phyloP scores from a whole-genome alignment of 2,329 filamentous ascomycete species.

The Lanzia echinophila region DNA sequence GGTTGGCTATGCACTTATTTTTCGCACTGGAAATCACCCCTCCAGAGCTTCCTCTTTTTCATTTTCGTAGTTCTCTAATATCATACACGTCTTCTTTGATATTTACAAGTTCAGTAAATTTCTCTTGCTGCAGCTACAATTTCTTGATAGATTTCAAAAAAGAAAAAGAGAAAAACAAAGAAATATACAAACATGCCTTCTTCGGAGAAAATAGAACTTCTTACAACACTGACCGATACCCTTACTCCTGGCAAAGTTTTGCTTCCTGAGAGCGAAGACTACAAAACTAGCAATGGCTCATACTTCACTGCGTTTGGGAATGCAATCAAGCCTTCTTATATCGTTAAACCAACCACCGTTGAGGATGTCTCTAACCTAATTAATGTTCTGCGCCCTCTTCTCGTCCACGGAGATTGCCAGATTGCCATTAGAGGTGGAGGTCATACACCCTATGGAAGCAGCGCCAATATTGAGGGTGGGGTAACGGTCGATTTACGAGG shows the following conservation, averaged over 20 bases:
- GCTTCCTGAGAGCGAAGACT: background rate
- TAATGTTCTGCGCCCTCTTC: background rate
- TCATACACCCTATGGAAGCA: conserved; percentile 33
- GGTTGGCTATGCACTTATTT: background rate
- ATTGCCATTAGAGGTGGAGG: conserved; percentile 41
- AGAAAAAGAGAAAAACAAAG: too few species aligned
- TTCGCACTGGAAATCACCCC: background rate
- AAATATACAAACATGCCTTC: background rate
- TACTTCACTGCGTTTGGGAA: background rate
- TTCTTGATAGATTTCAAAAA: background rate
- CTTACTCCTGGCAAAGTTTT: background rate
- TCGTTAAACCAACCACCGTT: background rate
- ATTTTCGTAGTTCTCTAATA: background rate
- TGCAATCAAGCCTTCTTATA: background rate
- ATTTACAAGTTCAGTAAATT: background rate
- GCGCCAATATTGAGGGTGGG: conserved; percentile 43
- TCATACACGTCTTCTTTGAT: background rate
- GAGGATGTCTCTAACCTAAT: background rate
- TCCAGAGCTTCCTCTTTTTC: background rate
- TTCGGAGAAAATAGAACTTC: background rate
- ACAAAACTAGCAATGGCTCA: background rate
- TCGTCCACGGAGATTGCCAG: background rate
- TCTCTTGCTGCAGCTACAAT: background rate
- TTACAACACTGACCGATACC: background rate
- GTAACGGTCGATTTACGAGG: conserved; percentile 41